phyloP scores from a whole-genome alignment of 1,139 yeast species.

The Zygoascus meyerae region DNA sequence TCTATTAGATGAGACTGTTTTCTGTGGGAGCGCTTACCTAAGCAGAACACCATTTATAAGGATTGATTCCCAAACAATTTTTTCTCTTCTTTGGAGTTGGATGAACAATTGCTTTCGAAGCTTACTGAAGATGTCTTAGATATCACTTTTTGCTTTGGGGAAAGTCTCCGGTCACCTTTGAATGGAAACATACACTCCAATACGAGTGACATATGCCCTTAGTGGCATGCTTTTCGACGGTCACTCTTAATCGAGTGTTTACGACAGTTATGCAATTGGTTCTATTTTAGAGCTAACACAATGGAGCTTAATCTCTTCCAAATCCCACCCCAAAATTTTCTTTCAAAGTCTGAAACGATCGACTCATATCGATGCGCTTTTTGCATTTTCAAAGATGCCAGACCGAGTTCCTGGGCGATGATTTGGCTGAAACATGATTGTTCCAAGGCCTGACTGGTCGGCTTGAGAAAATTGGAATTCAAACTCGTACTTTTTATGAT shows the following conservation, averaged over 20 bases:
- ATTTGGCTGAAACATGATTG: neutral
- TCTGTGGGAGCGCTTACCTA: neutral
- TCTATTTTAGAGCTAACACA: slow-evolving; percentile 50
- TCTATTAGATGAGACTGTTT: too few relatives aligned
- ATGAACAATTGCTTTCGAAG: slow-evolving; percentile 82
- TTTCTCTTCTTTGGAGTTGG: slow-evolving; percentile 24
- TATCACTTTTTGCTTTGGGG: slow-evolving; percentile 61
- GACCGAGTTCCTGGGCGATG: slow-evolving; percentile 27
- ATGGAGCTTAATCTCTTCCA: slow-evolving; percentile 75
- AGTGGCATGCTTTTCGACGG: slow-evolving; percentile 1
- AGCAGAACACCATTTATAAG: neutral
- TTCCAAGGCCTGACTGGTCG: neutral
- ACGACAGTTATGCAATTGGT: slow-evolving; percentile 80
- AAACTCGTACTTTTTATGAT: slow-evolving; percentile 35
- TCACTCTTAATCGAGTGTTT: slow-evolving; percentile 32
- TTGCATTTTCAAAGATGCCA: slow-evolving; percentile 72
- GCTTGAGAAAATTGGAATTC: slow-evolving; percentile 43
- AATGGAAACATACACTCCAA: slow-evolving; percentile 11
- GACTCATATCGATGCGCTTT: slow-evolving; percentile 20
- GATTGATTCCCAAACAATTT: slow-evolving; percentile 2
- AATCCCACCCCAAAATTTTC: slow-evolving; percentile 34
- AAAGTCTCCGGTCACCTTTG: slow-evolving; percentile 79
- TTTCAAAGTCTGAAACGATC: slow-evolving; percentile 16
- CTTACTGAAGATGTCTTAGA: slow-evolving; percentile 41
- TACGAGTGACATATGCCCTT: slow-evolving; percentile 1